Percentiles rank a stretch among this genome's conserved stretches.
Evolutionary conservation across 2,329 filamentous ascomycete species (phyloP).

Genomic region (Talaromyces pinophilus): DNA sequence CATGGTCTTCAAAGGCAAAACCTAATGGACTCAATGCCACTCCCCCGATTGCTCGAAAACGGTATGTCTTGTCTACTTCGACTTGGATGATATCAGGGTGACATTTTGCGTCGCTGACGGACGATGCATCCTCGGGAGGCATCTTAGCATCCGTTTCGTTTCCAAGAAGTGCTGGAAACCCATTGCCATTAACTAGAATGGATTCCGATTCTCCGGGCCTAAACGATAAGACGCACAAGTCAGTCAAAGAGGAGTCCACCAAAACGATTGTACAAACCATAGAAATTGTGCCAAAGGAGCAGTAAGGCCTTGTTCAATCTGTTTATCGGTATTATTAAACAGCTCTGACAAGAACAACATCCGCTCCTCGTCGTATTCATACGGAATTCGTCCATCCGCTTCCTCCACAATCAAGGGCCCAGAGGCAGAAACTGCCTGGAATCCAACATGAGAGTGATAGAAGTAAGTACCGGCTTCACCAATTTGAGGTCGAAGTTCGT

Average conservation of each 20-base stretch:
- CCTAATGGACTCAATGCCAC: slow-evolving; percentile 52
- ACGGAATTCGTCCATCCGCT: slow-evolving; percentile 51
- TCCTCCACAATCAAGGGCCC: slow-evolving; percentile 61
- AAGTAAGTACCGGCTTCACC: slow-evolving; percentile 65
- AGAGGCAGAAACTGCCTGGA: slow-evolving; percentile 60
- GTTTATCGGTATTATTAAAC: slow-evolving; percentile 56
- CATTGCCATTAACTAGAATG: slow-evolving; percentile 60
- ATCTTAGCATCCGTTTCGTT: slow-evolving; percentile 25
- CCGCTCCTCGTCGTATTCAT: slow-evolving; percentile 63
- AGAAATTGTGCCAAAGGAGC: slow-evolving; percentile 22
- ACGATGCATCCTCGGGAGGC: background rate
- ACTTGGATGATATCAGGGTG: slow-evolving; percentile 58
- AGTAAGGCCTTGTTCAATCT: slow-evolving; percentile 54
- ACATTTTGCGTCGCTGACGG: slow-evolving; percentile 33
- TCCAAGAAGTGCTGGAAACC: slow-evolving; percentile 42
- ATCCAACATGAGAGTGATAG: slow-evolving; percentile 67
- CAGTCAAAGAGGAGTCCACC: background rate
- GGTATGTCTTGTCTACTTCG: slow-evolving; percentile 61
- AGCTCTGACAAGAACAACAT: slow-evolving; percentile 59
- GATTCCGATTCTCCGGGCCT: slow-evolving; percentile 63
- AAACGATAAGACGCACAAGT: slow-evolving; percentile 6
- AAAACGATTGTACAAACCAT: slow-evolving; percentile 7
- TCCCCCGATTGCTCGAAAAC: slow-evolving; percentile 61
- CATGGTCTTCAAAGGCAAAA: slow-evolving; percentile 58
- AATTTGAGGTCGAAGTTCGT: slow-evolving; percentile 58